A percentile compares a stretch with the other conserved stretches of the same genome.
These are phyloP conservation scores for Drechslerella coelobrocha DNA, from an alignment of 2,329 filamentous ascomycete genomes.

Conservation along the genomic window DNA sequence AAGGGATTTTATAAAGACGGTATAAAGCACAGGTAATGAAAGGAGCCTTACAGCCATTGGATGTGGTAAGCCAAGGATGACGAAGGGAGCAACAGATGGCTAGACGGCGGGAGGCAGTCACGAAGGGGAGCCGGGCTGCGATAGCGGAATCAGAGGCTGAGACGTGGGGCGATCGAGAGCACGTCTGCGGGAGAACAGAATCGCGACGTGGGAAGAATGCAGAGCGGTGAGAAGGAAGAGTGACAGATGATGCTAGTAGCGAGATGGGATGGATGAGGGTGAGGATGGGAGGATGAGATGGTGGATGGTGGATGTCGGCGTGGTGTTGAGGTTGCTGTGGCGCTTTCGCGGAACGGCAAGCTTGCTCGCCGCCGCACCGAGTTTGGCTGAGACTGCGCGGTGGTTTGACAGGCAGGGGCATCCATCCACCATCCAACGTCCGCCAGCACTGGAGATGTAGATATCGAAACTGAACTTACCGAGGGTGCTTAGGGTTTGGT, in stretches of 20 bases:
- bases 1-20: slow-evolving; percentile 11
- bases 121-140: background rate
- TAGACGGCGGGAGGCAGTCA: slow-evolving; percentile 6
- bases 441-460: no score
- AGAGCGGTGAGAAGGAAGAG: slow-evolving; percentile 13
- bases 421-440: background rate
- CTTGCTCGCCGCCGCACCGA: slow-evolving; percentile 13
- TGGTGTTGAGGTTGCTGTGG: slow-evolving; percentile 5
- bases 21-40: background rate
- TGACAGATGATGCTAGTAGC: background rate
- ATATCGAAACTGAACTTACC: slow-evolving; percentile 18
- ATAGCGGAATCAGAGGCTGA: background rate
- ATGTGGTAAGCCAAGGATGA: background rate
- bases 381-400: slow-evolving; percentile 9
- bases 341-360: no score
- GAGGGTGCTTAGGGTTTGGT: background rate
- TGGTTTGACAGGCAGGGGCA: slow-evolving; percentile 16
- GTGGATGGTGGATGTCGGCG: background rate
- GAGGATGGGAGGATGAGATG: background rate
- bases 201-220: slow-evolving; percentile 21
- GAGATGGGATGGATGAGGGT: slow-evolving; percentile 7
- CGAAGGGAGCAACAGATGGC: background rate
- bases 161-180: background rate
- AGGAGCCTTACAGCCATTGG: slow-evolving; percentile 35
- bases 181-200: slow-evolving; percentile 11